Evolutionary conservation across 495 filamentous ascomycete species (phyloP).

Genomic region (Margaritispora aquatica): DNA sequence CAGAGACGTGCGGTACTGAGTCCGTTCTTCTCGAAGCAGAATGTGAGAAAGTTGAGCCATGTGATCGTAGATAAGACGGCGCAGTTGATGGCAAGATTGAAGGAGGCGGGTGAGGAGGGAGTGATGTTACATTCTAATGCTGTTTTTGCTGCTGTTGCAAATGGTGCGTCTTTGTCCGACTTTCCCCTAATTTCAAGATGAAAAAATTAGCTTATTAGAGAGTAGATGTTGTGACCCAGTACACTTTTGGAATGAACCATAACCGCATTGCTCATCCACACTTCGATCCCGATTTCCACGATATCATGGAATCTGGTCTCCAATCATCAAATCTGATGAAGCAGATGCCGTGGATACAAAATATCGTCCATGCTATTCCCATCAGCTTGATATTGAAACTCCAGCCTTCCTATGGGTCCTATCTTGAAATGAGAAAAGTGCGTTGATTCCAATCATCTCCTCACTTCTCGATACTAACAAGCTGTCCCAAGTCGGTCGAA

Average conservation of each 20-base stretch:
- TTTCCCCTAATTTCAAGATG: too few relatives aligned
- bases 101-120: conserved; percentile 3
- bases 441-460: not conserved
- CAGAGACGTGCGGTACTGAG: conserved; percentile 31
- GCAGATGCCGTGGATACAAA: conserved; percentile 4
- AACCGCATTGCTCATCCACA: conserved; percentile 8
- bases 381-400: not conserved
- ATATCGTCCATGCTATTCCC: not conserved
- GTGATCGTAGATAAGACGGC: conserved; percentile 36
- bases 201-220: too few relatives aligned
- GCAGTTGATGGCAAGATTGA: not conserved
- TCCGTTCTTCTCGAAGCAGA: conserved; percentile 44
- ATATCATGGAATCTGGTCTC: conserved; percentile 3
- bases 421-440: conserved; percentile 4
- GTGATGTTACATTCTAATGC: conserved; percentile 1
- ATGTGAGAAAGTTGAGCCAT: conserved; percentile 34
- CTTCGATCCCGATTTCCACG: conserved; percentile 9
- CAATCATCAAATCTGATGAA: conserved; percentile 4
- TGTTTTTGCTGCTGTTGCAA: conserved; percentile 6
- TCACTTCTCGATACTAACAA: not conserved
- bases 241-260: conserved; percentile 1
- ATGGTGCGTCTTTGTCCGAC: too few relatives aligned
- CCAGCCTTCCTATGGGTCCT: conserved; percentile 1
- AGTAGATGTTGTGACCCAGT: conserved; percentile 5
- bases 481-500: not conserved